phyloP scores from a whole-genome alignment of 805 yeast species.

The Saccharomyces eubayanus region DNA sequence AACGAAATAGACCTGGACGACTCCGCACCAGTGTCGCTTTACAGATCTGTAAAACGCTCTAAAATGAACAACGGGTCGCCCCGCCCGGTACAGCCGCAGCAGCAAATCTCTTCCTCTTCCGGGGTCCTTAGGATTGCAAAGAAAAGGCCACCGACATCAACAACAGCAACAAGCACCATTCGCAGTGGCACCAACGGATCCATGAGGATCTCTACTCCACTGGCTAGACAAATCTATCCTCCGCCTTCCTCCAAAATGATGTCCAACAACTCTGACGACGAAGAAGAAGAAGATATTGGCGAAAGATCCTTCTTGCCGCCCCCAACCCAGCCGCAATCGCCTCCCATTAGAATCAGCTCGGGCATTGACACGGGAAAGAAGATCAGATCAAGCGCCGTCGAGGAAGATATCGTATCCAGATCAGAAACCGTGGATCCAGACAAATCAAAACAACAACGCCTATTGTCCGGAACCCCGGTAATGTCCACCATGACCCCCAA shows the following conservation, averaged over 20 bases:
- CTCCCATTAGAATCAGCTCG: conserved; percentile 32
- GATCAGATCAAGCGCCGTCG: conserved; percentile 22
- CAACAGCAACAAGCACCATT: background rate
- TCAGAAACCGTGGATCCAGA: conserved; percentile 33
- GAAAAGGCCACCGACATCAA: conserved; percentile 13
- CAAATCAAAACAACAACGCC: conserved; percentile 29
- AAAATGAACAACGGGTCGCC: conserved; percentile 17
- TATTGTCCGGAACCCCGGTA: conserved; percentile 28
- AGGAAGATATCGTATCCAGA: conserved; percentile 33
- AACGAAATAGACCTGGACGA: conserved; percentile 32
- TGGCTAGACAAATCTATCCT: conserved; percentile 35
- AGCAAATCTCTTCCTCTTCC: background rate
- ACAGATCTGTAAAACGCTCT: conserved; percentile 15
- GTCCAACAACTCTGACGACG: conserved; percentile 24
- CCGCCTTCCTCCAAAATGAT: conserved; percentile 10
- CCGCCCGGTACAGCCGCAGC: conserved; percentile 8
- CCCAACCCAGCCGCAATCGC: conserved; percentile 33
- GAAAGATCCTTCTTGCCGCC: conserved; percentile 32
- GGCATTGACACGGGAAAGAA: conserved; percentile 27
- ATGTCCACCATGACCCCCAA: conserved; percentile 23
- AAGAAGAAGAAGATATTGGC: conserved; percentile 26
- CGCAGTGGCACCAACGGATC: conserved; percentile 6
- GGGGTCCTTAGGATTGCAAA: conserved; percentile 19
- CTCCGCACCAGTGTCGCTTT: conserved; percentile 18
- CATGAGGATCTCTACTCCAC: conserved; percentile 33